These are phyloP conservation scores for Plenodomus biglobosus DNA, from an alignment of 2,329 filamentous ascomycete species.

Conservation along the genomic window DNA sequence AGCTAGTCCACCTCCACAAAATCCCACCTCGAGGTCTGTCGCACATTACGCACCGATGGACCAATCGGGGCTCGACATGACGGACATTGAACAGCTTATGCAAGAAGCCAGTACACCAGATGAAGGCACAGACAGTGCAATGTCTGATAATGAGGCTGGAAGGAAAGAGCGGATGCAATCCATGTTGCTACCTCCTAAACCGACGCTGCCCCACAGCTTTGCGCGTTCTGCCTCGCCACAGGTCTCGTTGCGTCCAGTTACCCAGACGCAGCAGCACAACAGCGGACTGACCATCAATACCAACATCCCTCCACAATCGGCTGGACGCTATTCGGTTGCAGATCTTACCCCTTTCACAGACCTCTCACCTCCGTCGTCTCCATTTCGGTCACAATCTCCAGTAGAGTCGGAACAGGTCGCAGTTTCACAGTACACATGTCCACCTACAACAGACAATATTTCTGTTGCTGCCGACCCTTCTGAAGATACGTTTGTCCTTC, in stretches of 20 bases:
- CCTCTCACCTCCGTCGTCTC: conserved; percentile 37
- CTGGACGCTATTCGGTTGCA: conserved; percentile 20
- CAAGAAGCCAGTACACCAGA: conserved; percentile 44
- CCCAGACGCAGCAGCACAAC: conserved; percentile 18
- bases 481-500: conserved; percentile 6
- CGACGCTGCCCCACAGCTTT: conserved; percentile 33
- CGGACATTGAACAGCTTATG: conserved; percentile 52
- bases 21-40: conserved; percentile 46
- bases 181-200: conserved; percentile 43
- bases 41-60: conserved; percentile 63
- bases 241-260: conserved; percentile 33
- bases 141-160: conserved; percentile 24
- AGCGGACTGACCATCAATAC: conserved; percentile 26
- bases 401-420: conserved; percentile 7
- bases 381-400: conserved; percentile 22
- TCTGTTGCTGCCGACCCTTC: conserved; percentile 1
- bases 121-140: conserved; percentile 25
- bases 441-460: background rate
- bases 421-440: background rate
- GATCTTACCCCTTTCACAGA: conserved; percentile 40
- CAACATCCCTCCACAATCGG: conserved; percentile 11
- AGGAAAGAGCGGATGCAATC: conserved; percentile 41
- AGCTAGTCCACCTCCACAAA: conserved; percentile 42
- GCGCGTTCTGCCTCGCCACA: conserved; percentile 43
- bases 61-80: conserved; percentile 47